Conservation (phyloP, 2,329 filamentous ascomycete species). For the Colletotrichum incanum region DNA sequence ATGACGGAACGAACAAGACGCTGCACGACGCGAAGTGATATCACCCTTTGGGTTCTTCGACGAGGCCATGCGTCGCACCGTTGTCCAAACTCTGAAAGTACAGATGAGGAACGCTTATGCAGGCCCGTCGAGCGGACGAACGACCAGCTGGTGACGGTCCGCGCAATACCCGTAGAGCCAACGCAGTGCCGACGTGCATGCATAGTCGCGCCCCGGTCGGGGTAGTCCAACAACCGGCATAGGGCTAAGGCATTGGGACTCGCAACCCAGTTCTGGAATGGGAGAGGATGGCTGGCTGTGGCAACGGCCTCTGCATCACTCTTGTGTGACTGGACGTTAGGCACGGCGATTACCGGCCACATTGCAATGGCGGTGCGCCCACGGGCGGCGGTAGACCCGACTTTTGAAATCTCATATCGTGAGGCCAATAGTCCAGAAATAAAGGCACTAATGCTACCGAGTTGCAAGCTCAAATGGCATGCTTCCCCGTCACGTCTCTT, state of each 20-base stretch:
- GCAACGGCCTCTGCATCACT: not conserved
- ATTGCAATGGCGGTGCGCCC: slow-evolving; percentile 7
- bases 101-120: slow-evolving; percentile 8
- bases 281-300: not conserved
- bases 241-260: not conserved
- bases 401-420: not conserved
- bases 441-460: not conserved
- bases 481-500: slow-evolving; percentile 14
- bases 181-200: slow-evolving; percentile 9
- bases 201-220: slow-evolving; percentile 14
- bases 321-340: not conserved
- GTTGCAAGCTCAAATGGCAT: not conserved
- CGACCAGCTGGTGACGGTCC: slow-evolving; percentile 11
- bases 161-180: slow-evolving; percentile 5
- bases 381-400: slow-evolving; percentile 1
- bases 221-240: not conserved
- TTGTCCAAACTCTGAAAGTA: not conserved
- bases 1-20: not conserved
- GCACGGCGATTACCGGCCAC: not conserved
- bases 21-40: not conserved
- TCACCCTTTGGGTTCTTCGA: not conserved
- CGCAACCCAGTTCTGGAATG: not conserved
- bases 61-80: slow-evolving; percentile 1
- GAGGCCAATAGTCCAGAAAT: not conserved
- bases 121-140: not conserved